Conservation (phyloP, 2,329 filamentous ascomycete species). For the Verticillium isaacii region DNA sequence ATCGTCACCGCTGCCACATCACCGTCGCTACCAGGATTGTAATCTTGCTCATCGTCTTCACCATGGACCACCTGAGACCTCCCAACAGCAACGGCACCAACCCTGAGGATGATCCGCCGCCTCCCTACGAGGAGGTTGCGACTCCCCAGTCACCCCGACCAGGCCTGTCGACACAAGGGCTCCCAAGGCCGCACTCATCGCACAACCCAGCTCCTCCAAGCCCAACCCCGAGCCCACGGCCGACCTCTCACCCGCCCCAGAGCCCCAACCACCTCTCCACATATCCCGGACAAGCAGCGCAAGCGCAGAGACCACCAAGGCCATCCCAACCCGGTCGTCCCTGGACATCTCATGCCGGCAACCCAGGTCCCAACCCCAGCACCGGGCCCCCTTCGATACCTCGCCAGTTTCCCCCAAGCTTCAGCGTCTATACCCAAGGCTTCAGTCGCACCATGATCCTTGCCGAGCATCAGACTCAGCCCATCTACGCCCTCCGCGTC, state of each 20-base stretch:
- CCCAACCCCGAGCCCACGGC: background rate
- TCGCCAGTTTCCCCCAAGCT: constrained; percentile 12
- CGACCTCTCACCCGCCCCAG: background rate
- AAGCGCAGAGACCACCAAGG: background rate
- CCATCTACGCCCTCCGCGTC: constrained; percentile 11
- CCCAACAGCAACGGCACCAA: background rate
- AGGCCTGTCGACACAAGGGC: background rate
- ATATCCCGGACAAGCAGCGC: background rate
- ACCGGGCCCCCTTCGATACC: background rate
- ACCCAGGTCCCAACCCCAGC: background rate
- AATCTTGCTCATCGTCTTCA: background rate
- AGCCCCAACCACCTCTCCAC: background rate
- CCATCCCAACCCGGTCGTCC: background rate
- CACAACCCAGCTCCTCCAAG: background rate
- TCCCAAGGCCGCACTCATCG: background rate
- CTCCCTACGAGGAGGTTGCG: background rate
- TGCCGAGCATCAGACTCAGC: constrained; percentile 10
- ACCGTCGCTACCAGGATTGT: background rate
- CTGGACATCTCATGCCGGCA: background rate
- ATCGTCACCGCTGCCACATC: background rate
- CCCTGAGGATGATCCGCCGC: background rate
- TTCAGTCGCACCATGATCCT: constrained; percentile 12
- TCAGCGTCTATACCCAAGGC: constrained; percentile 12
- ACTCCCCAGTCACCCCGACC: background rate
- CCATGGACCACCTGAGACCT: background rate